Evolutionary conservation across 106 monocot species (phyloP), one percentile per base, ranked within the genome.

Genomic region (Hemerocallis citrina): DNA sequence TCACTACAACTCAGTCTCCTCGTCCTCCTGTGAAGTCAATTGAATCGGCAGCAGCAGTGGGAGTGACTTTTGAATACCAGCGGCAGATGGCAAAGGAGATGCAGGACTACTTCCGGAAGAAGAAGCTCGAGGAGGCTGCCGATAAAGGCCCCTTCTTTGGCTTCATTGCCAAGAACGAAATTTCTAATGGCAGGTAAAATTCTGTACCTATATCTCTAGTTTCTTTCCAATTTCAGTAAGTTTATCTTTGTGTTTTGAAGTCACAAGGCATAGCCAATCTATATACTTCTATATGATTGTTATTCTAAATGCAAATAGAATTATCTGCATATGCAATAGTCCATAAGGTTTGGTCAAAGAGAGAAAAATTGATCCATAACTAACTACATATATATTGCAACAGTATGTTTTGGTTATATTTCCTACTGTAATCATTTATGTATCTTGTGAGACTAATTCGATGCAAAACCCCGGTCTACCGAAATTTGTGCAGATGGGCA

Each of bases 81-180:
- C 76, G 93, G 66, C 85, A 71, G 82, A 70, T 82, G 66, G 93
- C 93, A 2, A 93, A 89, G 75, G 88, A 93, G 65, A 63, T 89
- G 79, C 93, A 89, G 82, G 85, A 93, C n/a, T 93, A 93, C 67
- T 93, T 88, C 61, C 62, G 66, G 77, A 74, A 82, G 88, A 93
- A 89, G 80, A 93, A 85, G 72, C 67, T 85, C 17, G 85, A 89
- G 67, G 85, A 89, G 62, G 77, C 79, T 6, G 25, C 52, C 5
- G 52, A 65, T 41, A 85, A 77, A 61, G 89, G 89, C 2, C 93
- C 93, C 35, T 72, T 77, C 73, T 89, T 93, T 60, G 89, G 93
- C 3, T 93, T 89, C 72, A 16, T 77, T 20, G 63, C 45, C 32
- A 93, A 89, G 75, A 89, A 93, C 62, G 93, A 93, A 63, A 82